Evolutionary conservation across 2,329 filamentous ascomycete species (phyloP), one percentile per base, ranked within the genome.

Genomic region (Lachnellula suecica): DNA sequence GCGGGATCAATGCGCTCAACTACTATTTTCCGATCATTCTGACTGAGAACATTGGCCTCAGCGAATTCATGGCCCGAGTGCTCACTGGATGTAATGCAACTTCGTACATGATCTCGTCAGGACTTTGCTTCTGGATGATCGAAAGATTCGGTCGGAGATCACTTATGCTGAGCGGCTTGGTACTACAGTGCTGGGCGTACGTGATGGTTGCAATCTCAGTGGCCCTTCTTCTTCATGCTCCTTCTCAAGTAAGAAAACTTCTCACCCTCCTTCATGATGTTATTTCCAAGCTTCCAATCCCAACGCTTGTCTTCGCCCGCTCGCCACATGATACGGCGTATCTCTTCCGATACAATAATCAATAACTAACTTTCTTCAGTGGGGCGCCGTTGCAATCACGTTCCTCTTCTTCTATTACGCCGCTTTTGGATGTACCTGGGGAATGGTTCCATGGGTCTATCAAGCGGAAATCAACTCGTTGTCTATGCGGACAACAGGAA

Each of bases 81-180:
- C 60, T 77, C 29, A 81, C 77, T 4, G 80, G 83, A 1, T 73
- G 76, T 53, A 78, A 78, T 59, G 75, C 74, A 13, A 72, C 70
- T 4, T 69, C 70, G 44, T 72, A 72, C 69, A 68, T 1, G 64
- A 66, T 69, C 69, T 49, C 72, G 69, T 70, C 68, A 0, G 63
- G 66, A 8, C 62, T 71, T 4, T 67, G 70, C 2, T 53, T 71
- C 6, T 68, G 67, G 22, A 62, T 69, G 11, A 75, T 76, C 47
- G 74, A 77, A 67, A 77, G 81, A 2, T 79, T 85, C 4, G 85
- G 85, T 11, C 82, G 87, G 35, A 78, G 87, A 15, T 80, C 81
- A 63, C 78, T 90, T 56, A 89, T 90, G 84, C 80, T 88, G 56
- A 85, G 85, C 49, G 81, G 81, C 0, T 70, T 79, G 24, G 82